Conservation (phyloP, 1,284 basidiomycete genomes). For the Mycena sp. region DNA sequence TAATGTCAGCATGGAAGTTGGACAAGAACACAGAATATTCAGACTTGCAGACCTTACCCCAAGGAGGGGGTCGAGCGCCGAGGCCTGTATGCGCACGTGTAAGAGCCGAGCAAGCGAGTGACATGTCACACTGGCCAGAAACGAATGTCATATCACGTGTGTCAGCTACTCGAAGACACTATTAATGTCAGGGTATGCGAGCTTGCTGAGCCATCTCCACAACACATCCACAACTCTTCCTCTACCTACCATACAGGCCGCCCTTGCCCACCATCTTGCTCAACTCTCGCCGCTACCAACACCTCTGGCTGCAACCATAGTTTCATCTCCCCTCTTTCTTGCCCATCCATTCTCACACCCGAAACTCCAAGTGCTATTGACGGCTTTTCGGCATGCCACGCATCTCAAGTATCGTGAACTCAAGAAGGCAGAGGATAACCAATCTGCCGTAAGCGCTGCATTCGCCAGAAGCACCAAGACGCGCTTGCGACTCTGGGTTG, state of each 20-base stretch:
- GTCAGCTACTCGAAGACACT: no score
- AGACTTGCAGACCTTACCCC: no score
- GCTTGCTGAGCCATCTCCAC: slow-evolving; percentile 67
- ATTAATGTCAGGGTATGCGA: slow-evolving; percentile 49
- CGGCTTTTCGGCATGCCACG: slow-evolving; percentile 69
- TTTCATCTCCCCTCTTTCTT: slow-evolving; percentile 67
- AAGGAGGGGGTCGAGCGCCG: no score
- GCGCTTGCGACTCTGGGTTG: slow-evolving; percentile 60
- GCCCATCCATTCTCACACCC: slow-evolving; percentile 56
- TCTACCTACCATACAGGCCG: slow-evolving; percentile 61
- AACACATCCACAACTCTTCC: slow-evolving; percentile 57
- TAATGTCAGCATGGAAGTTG: no score
- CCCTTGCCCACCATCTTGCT: slow-evolving; percentile 72
- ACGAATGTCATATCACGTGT: no score
- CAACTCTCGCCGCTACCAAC: slow-evolving; percentile 63
- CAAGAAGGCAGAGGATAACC: slow-evolving; percentile 40
- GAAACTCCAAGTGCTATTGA: slow-evolving; percentile 62
- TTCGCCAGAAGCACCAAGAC: slow-evolving; percentile 55
- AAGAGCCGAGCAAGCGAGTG: no score
- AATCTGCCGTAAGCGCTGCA: slow-evolving; percentile 30
- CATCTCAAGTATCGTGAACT: slow-evolving; percentile 59
- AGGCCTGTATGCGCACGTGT: no score
- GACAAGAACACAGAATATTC: no score
- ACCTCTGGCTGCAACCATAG: slow-evolving; percentile 69
- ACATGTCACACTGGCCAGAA: no score